phyloP scores from a whole-genome alignment of 2,329 filamentous ascomycete genomes.

The Graphium sp. region DNA sequence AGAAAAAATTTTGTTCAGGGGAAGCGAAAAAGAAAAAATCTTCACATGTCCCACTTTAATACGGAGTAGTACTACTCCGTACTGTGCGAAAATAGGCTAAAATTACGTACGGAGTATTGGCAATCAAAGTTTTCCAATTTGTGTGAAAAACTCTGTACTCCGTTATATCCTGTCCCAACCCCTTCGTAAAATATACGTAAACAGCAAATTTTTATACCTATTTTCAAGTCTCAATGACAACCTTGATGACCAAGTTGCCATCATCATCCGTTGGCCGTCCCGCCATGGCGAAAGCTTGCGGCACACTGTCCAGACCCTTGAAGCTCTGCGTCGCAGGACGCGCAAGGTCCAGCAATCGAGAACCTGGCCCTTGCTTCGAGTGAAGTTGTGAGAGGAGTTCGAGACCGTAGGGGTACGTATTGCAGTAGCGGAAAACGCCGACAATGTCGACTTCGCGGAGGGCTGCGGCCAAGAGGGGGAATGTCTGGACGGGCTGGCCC shows the following conservation, averaged over 20 bases:
- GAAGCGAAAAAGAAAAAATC: constrained; percentile 9
- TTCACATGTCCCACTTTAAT: constrained; percentile 3
- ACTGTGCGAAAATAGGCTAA: constrained; percentile 1
- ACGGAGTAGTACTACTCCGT: neutral
- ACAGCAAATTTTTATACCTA: constrained; percentile 4
- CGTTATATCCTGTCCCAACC: too few relatives aligned
- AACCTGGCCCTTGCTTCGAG: too few relatives aligned
- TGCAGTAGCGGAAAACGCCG: constrained; percentile 4
- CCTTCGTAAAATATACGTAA: too few relatives aligned
- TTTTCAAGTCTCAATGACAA: constrained; percentile 30
- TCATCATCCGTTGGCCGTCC: constrained; percentile 51
- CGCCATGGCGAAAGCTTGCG: constrained; percentile 58
- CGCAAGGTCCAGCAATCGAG: constrained; percentile 46
- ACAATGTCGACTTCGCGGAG: constrained; percentile 3
- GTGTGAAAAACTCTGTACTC: too few relatives aligned
- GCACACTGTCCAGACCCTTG: constrained; percentile 42
- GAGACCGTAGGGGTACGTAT: constrained; percentile 6
- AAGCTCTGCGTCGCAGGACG: constrained; percentile 58
- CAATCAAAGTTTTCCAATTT: too few relatives aligned
- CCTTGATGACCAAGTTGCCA: constrained; percentile 59
- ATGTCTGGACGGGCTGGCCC: constrained; percentile 37
- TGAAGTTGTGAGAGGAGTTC: constrained; percentile 3
- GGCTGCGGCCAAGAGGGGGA: constrained; percentile 26
- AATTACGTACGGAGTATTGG: neutral
- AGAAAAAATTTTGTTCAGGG: constrained; percentile 14